phyloP scores from a whole-genome alignment of 495 filamentous ascomycete species.

The Mytilinidion resinicola region DNA sequence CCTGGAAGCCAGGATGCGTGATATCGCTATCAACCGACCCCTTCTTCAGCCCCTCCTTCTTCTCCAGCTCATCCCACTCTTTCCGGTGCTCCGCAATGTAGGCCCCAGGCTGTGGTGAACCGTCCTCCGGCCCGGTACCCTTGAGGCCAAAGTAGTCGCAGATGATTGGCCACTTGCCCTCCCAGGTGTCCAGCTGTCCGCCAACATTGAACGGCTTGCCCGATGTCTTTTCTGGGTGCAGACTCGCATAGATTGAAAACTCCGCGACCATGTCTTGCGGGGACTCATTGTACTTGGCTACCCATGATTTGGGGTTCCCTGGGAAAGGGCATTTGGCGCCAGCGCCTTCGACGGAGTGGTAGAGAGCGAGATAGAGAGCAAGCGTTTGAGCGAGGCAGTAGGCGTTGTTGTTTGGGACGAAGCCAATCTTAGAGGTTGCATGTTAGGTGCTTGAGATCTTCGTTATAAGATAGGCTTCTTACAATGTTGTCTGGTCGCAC shows the following conservation, averaged over 20 bases:
- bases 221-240: conserved; percentile 27
- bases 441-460: too few relatives aligned
- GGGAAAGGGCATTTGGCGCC: conserved; percentile 30
- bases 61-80: conserved; percentile 35
- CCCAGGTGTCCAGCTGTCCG: conserved; percentile 26
- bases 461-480: too few relatives aligned
- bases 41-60: conserved; percentile 33
- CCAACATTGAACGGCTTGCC: conserved; percentile 31
- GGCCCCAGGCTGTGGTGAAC: conserved; percentile 32
- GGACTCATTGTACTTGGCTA: conserved; percentile 29
- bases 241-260: conserved; percentile 31
- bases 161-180: conserved; percentile 32
- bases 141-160: conserved; percentile 34
- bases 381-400: conserved; percentile 33
- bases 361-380: conserved; percentile 28
- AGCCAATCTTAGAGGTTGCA: conserved; percentile 17
- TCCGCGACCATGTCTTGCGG: conserved; percentile 32
- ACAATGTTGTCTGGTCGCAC: conserved; percentile 31
- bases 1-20: conserved; percentile 20
- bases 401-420: conserved; percentile 35
- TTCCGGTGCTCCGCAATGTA: conserved; percentile 33
- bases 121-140: conserved; percentile 26
- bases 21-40: conserved; percentile 35
- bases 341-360: conserved; percentile 23
- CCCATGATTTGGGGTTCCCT: conserved; percentile 29